These are phyloP conservation scores for Porogramme epimiltina DNA, from an alignment of 1,284 basidiomycete species.

Conservation along the genomic window DNA sequence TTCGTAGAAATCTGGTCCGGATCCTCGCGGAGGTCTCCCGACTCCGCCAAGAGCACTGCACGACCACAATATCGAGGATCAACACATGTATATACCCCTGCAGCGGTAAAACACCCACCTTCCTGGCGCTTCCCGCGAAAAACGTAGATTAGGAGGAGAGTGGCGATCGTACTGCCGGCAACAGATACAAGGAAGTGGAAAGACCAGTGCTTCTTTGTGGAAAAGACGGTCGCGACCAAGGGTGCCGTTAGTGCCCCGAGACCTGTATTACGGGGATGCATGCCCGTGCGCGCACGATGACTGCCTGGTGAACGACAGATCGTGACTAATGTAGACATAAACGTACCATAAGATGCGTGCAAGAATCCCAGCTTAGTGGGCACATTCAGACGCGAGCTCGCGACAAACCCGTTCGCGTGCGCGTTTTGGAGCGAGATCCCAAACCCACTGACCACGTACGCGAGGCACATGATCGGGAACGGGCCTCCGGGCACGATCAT, in stretches of 20 bases:
- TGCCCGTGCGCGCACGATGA: slow-evolving; percentile 28
- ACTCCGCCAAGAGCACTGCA: background rate
- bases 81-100: background rate
- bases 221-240: background rate
- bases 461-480: slow-evolving; percentile 66
- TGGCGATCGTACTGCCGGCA: background rate
- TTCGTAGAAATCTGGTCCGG: slow-evolving; percentile 37
- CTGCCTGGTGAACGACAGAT: too few relatives aligned
- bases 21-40: background rate
- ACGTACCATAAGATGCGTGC: slow-evolving; percentile 53
- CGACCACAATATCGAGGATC: background rate
- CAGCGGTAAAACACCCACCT: background rate
- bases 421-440: slow-evolving; percentile 55
- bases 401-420: slow-evolving; percentile 59
- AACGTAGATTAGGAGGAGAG: background rate
- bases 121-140: background rate
- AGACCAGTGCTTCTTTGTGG: background rate
- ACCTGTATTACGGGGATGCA: background rate
- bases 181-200: background rate
- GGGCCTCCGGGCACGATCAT: slow-evolving; percentile 59
- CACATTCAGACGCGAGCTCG: slow-evolving; percentile 42
- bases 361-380: slow-evolving; percentile 54
- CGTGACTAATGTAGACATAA: background rate
- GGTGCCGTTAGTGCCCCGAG: background rate
- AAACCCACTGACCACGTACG: slow-evolving; percentile 62